Conservation (phyloP, 108 stramenopile species). For the Nitzschia sp. region DNA sequence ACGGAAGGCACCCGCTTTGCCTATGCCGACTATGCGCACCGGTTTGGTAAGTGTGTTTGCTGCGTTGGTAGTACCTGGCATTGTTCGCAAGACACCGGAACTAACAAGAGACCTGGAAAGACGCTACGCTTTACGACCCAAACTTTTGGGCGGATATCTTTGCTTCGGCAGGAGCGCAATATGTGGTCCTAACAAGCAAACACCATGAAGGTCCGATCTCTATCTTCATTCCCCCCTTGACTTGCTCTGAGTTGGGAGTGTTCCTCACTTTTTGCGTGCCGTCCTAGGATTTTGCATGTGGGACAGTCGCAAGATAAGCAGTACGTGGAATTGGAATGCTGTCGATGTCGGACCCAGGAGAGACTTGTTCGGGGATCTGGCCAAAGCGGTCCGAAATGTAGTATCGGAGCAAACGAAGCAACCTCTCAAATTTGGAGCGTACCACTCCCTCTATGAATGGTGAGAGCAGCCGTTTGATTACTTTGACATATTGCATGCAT, state of each 20-base stretch:
- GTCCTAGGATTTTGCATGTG: slow-evolving; percentile 51
- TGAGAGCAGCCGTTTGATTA: not conserved
- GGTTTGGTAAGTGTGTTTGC: slow-evolving; percentile 25
- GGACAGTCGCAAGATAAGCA: slow-evolving; percentile 32
- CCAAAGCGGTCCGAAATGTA: slow-evolving; percentile 31
- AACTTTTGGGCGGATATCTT: slow-evolving; percentile 44
- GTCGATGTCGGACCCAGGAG: slow-evolving; percentile 51
- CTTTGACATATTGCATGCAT: no score
- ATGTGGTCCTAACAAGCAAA: slow-evolving; percentile 54
- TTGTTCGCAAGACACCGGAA: not conserved
- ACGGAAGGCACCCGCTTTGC: slow-evolving; percentile 22
- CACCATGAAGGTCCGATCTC: slow-evolving; percentile 42
- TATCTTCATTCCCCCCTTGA: not conserved
- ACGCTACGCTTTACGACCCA: slow-evolving; percentile 42
- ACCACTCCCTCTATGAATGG: slow-evolving; percentile 51
- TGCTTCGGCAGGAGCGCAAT: slow-evolving; percentile 45
- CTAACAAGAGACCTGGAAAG: no score
- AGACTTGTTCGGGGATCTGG: slow-evolving; percentile 50
- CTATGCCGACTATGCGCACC: slow-evolving; percentile 47
- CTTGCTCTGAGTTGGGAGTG: not conserved
- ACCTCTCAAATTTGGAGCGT: slow-evolving; percentile 41
- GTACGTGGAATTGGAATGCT: slow-evolving; percentile 54
- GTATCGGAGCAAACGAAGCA: slow-evolving; percentile 26
- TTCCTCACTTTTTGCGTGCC: no score
- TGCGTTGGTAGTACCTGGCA: not conserved